Evolutionary conservation across 73 alveolate genomes (phyloP), one percentile per base, ranked within the genome.

Genomic region (Tetrahymena thermophila): DNA sequence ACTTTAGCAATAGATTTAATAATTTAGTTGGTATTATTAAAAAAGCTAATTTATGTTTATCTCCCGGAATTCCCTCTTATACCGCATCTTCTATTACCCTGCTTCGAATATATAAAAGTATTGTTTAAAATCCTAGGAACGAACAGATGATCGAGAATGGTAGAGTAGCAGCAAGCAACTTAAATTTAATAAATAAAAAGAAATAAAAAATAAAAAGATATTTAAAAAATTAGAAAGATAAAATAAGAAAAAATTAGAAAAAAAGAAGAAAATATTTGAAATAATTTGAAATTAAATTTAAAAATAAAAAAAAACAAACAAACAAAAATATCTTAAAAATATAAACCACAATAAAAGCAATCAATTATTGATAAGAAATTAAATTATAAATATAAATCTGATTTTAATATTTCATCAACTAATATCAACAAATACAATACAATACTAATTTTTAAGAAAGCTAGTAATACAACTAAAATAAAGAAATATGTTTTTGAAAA

Each of bases 61-160:
- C 89, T 71, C 89, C 89, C 89, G 89, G 89, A 71, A 50, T 71
- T 71, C 89, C 89, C 89, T 71, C 89, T 71, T 71, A 9, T 71
- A 28, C 89, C 89, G 40, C 37, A 28, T 71, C 89, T 71, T 71
- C 89, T 71, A 71, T 71, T 71, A 71, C 89, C 35, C 37, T 71
- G 89, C 23, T 25, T 71, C 23, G 31, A 50, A 71, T 71, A 28
- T 71, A 71, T 71, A 71, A 71, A 71, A 71, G 37, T n/a, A n/a
- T 71, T 28, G 35, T 71, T 71, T 71, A 19, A 71, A 23, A 71
- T 17, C 85, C 89, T 71, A 71, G 89, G 89, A 17, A 56, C 34
- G n/a, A 19, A 28, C 37, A 31, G 37, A 71, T 23, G 89, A 71
- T 71, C 31, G 89, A 71, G 89, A 71, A 71, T 71, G 89, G 89